A percentile compares a stretch with the other conserved stretches of the same genome.
Evolutionary conservation across 768 basidiomycete genomes (phyloP).

Genomic region (Panaeolus cyanescens): DNA sequence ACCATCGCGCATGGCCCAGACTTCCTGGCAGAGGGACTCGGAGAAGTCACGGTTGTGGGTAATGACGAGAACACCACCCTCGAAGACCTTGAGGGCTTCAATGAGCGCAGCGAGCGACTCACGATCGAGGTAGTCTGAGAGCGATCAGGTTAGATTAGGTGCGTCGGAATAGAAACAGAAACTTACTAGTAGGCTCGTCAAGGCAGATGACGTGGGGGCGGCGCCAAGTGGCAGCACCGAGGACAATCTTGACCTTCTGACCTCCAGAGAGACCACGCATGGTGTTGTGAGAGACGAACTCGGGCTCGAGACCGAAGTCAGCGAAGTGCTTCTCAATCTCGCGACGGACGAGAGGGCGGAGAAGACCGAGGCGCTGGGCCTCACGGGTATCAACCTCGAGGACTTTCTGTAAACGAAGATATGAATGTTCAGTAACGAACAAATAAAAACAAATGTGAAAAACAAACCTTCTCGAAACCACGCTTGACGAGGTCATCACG

Average conservation of each 20-base stretch:
- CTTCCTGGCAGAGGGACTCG: conserved; percentile 96
- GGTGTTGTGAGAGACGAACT: conserved; percentile 98
- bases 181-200: conserved; percentile 91
- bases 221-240: conserved; percentile 98
- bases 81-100: conserved; percentile 95
- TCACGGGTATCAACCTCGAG: conserved; percentile 97
- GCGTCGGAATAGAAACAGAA: background rate
- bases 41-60: conserved; percentile 99
- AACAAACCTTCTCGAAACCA: conserved; percentile 87
- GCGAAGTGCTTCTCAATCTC: conserved; percentile 99
- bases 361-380: conserved; percentile 93
- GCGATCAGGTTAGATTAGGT: conserved; percentile 8
- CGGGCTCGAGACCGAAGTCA: conserved; percentile 98
- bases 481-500: conserved; percentile 98
- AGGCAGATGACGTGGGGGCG: conserved; percentile 96
- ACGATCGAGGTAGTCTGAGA: conserved; percentile 94
- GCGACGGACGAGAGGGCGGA: conserved; percentile 95
- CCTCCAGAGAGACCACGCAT: conserved; percentile 99
- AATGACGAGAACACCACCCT: conserved; percentile 97
- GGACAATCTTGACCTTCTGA: conserved; percentile 99
- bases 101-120: conserved; percentile 99
- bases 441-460: background rate
- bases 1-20: conserved; percentile 99
- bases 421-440: conserved; percentile 11
- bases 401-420: conserved; percentile 67